A percentile compares a stretch with the other conserved stretches of the same genome.
These are phyloP conservation scores for Suillus brevipes DNA, from an alignment of 768 basidiomycete genomes.

Conservation along the genomic window DNA sequence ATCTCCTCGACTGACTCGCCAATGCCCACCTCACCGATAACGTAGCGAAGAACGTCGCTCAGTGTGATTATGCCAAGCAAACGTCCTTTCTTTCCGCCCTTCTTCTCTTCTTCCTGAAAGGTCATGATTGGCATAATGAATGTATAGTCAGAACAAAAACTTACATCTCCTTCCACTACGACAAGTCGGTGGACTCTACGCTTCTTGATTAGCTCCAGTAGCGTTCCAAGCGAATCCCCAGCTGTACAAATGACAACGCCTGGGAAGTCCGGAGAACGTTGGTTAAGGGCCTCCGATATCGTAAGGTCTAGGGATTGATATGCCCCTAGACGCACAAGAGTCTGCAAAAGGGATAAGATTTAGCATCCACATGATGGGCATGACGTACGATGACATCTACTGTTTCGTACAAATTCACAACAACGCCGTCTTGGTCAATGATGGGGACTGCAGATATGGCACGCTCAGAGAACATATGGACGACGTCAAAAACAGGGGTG, in stretches of 20 bases:
- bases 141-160: constrained; percentile 18
- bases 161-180: constrained; percentile 88
- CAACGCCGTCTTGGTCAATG: constrained; percentile 87
- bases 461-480: constrained; percentile 96
- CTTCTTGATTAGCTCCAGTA: constrained; percentile 90
- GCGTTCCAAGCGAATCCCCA: constrained; percentile 85
- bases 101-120: constrained; percentile 72
- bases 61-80: constrained; percentile 86
- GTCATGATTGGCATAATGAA: constrained; percentile 3
- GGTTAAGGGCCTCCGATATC: constrained; percentile 87
- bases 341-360: constrained; percentile 47
- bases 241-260: constrained; percentile 96
- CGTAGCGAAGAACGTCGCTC: constrained; percentile 83
- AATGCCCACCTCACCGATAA: constrained; percentile 66
- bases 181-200: constrained; percentile 93
- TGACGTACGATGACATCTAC: constrained; percentile 89
- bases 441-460: constrained; percentile 98
- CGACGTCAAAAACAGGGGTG: constrained; percentile 96
- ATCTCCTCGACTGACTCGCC: constrained; percentile 41
- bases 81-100: constrained; percentile 79
- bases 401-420: constrained; percentile 96
- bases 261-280: constrained; percentile 92
- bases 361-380: neutral
- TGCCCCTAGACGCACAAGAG: constrained; percentile 88
- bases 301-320: constrained; percentile 97